Percentiles rank a stretch among this genome's conserved stretches.
Evolutionary conservation across 257 asterid genomes (phyloP).

Genomic region (Solanum chiquidenum): DNA sequence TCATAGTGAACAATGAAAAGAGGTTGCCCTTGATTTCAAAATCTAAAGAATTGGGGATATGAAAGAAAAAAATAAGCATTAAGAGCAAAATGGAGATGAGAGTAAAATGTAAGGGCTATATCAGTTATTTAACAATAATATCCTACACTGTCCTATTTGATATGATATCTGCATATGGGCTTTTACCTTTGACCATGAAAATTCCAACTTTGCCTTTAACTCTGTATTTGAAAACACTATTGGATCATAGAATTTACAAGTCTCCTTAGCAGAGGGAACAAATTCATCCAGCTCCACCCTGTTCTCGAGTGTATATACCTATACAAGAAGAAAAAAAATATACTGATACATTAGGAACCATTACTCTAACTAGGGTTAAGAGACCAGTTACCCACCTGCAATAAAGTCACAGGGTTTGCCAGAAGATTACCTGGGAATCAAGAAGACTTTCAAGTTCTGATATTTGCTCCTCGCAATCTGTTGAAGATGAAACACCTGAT

Average conservation of each 20-base stretch:
- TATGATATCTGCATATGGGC: neutral
- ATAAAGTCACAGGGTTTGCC: neutral
- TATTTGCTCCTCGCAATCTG: conserved; percentile 37
- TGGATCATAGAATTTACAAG: conserved; percentile 49
- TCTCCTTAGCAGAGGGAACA: conserved; percentile 27
- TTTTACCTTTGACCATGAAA: conserved; percentile 47
- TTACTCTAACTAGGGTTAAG: neutral
- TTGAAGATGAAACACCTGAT: conserved; percentile 39
- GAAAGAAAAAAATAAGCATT: neutral
- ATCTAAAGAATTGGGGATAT: neutral
- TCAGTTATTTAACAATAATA: neutral
- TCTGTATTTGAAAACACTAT: conserved; percentile 25
- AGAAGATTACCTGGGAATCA: conserved; percentile 56
- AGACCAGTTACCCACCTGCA: neutral
- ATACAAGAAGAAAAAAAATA: conserved; percentile 7
- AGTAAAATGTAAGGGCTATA: neutral
- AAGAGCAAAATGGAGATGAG: neutral
- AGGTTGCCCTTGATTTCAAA: neutral
- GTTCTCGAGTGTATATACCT: conserved; percentile 46
- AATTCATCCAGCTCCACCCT: conserved; percentile 26
- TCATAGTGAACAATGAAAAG: neutral
- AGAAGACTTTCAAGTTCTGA: conserved; percentile 64
- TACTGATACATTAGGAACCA: neutral
- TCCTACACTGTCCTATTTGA: neutral
- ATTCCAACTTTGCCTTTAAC: conserved; percentile 36